phyloP scores from a whole-genome alignment of 768 basidiomycete genomes.

The Mrakia gelida region DNA sequence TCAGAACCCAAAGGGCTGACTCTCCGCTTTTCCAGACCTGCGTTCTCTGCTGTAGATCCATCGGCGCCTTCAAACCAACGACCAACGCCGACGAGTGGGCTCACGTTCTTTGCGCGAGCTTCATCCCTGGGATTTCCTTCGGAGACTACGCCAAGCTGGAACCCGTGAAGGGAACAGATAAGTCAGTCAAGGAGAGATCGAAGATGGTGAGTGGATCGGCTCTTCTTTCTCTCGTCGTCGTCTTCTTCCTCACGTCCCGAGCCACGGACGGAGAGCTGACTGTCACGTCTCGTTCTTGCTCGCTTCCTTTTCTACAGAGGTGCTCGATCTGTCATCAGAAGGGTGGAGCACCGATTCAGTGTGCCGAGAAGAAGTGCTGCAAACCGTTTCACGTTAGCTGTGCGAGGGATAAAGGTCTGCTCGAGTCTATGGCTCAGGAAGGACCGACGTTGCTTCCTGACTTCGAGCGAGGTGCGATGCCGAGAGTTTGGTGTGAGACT shows the following conservation, averaged over 20 bases:
- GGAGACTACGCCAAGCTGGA: neutral
- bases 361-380: slow-evolving; percentile 4
- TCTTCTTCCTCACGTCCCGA: neutral
- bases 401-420: neutral
- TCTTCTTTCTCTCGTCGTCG: no score
- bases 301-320: neutral
- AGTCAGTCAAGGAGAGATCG: neutral
- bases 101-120: neutral
- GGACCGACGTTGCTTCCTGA: slow-evolving; percentile 7
- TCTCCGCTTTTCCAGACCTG: no score
- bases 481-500: neutral
- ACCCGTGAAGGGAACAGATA: neutral
- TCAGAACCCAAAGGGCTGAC: no score
- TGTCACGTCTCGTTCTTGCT: neutral
- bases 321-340: neutral
- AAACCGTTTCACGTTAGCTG: slow-evolving; percentile 5
- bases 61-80: neutral
- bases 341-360: slow-evolving; percentile 1
- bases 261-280: neutral
- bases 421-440: slow-evolving; percentile 1
- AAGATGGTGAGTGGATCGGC: neutral
- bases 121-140: neutral
- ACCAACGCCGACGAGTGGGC: neutral
- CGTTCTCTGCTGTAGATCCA: neutral
- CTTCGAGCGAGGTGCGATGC: neutral